Conservation (phyloP, 129 eudicot species). For the Silybum marianum region DNA sequence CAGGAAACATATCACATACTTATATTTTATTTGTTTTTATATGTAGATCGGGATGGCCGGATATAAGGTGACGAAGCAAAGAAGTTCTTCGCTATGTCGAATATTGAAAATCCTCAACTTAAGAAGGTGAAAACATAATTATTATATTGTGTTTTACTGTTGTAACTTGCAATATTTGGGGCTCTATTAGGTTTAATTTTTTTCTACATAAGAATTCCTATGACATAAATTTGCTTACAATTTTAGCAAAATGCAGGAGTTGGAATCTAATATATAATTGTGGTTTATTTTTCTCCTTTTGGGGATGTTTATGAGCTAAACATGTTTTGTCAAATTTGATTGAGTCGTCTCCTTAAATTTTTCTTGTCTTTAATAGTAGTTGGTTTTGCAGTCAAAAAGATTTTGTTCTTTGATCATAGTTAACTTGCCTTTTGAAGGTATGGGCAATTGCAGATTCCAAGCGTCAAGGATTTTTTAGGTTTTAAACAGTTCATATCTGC, state of each 20-base stretch:
- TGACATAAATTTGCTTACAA: neutral
- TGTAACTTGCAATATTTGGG: neutral
- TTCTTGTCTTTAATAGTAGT: neutral
- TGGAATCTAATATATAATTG: neutral
- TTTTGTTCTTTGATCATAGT: neutral
- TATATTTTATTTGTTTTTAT: neutral
- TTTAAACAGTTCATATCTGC: slow-evolving; percentile 72
- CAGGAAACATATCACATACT: neutral
- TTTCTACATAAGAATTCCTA: neutral
- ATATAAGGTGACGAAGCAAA: slow-evolving; percentile 71
- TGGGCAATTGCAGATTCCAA: slow-evolving; percentile 86
- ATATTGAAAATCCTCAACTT: slow-evolving; percentile 60
- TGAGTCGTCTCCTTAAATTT: neutral
- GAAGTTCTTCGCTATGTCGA: slow-evolving; percentile 59
- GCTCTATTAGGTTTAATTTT: neutral
- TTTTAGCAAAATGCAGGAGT: neutral
- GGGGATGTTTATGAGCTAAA: neutral
- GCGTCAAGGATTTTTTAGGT: slow-evolving; percentile 81
- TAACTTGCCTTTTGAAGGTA: slow-evolving; percentile 45
- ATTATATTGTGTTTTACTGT: neutral
- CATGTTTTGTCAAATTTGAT: neutral
- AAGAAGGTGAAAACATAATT: slow-evolving; percentile 53
- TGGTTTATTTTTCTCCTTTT: neutral
- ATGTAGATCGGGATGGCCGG: slow-evolving; percentile 76
- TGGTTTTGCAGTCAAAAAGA: neutral